phyloP scores from a whole-genome alignment of 2,329 filamentous ascomycete genomes.

The Boeremia lycopersici region DNA sequence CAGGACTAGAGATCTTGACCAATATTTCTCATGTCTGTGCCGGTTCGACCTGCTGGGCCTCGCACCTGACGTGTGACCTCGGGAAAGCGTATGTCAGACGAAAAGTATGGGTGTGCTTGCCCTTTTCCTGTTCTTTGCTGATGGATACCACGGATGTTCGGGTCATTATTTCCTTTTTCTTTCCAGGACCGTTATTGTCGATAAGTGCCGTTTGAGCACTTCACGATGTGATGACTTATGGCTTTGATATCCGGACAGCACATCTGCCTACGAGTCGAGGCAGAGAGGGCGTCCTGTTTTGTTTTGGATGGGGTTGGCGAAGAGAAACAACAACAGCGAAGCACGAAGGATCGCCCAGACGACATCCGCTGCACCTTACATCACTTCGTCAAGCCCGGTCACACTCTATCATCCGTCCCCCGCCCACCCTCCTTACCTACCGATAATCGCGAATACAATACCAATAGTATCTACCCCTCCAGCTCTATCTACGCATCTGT shows the following conservation, averaged over 20 bases:
- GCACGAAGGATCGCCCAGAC: slow-evolving; percentile 2
- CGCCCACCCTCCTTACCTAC: slow-evolving; percentile 17
- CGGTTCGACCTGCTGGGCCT: slow-evolving; percentile 6
- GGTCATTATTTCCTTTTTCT: slow-evolving; percentile 39
- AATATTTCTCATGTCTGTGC: not conserved
- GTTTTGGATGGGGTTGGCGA: slow-evolving; percentile 22
- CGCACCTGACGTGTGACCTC: slow-evolving; percentile 5
- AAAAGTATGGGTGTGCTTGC: slow-evolving; percentile 43
- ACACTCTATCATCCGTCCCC: slow-evolving; percentile 19
- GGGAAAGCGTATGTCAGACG: not conserved
- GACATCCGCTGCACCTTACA: slow-evolving; percentile 4
- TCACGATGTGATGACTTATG: slow-evolving; percentile 52
- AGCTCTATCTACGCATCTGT: slow-evolving; percentile 12
- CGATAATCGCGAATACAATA: slow-evolving; percentile 19
- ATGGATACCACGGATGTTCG: slow-evolving; percentile 44
- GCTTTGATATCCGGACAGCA: slow-evolving; percentile 48
- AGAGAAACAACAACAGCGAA: slow-evolving; percentile 2
- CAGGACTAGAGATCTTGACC: slow-evolving; percentile 53
- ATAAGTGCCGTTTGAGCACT: slow-evolving; percentile 47
- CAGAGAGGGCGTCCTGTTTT: slow-evolving; percentile 37
- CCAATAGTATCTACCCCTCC: slow-evolving; percentile 11
- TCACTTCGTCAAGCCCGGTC: slow-evolving; percentile 13
- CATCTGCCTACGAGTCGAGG: slow-evolving; percentile 37
- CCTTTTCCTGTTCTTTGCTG: slow-evolving; percentile 37
- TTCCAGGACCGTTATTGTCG: slow-evolving; percentile 34